A percentile compares a stretch with the other conserved stretches of the same genome.
phyloP scores from a whole-genome alignment of 176 grass and related monocot species.

The Oryza meyeriana region DNA sequence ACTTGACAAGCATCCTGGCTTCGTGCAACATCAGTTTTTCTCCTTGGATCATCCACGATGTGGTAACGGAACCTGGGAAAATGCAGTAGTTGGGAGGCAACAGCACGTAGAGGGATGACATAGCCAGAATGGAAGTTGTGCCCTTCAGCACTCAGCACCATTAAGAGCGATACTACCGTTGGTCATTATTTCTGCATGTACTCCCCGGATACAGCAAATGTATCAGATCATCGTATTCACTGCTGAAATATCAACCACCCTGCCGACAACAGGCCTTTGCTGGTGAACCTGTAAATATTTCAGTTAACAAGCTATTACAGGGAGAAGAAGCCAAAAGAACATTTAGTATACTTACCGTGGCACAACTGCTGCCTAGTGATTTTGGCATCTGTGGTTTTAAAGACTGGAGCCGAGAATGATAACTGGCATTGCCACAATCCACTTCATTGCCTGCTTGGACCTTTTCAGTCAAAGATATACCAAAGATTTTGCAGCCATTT shows the following conservation, averaged over 20 bases:
- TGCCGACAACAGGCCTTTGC: constrained; percentile 38
- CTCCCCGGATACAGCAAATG: constrained; percentile 6
- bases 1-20: constrained; percentile 10
- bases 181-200: too few relatives aligned
- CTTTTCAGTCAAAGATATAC: constrained; percentile 58
- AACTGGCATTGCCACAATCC: constrained; percentile 19
- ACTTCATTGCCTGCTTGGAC: constrained; percentile 33
- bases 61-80: constrained; percentile 18
- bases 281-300: constrained; percentile 44
- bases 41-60: background rate
- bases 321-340: constrained; percentile 19
- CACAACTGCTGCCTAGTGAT: constrained; percentile 39
- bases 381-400: constrained; percentile 40
- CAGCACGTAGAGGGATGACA: background rate
- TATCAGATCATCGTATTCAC: constrained; percentile 52
- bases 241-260: constrained; percentile 48
- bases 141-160: background rate
- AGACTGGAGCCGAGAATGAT: constrained; percentile 31
- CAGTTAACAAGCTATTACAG: constrained; percentile 2
- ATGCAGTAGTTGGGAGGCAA: constrained; percentile 1
- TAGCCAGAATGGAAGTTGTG: background rate
- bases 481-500: constrained; percentile 69
- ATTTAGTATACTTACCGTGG: constrained; percentile 40
- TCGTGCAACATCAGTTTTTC: background rate
- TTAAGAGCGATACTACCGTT: too few relatives aligned